A percentile compares a stretch with the other conserved stretches of the same genome.
Evolutionary conservation across 768 basidiomycete genomes (phyloP).

Genomic region (Cantharellus cinnabarinus): DNA sequence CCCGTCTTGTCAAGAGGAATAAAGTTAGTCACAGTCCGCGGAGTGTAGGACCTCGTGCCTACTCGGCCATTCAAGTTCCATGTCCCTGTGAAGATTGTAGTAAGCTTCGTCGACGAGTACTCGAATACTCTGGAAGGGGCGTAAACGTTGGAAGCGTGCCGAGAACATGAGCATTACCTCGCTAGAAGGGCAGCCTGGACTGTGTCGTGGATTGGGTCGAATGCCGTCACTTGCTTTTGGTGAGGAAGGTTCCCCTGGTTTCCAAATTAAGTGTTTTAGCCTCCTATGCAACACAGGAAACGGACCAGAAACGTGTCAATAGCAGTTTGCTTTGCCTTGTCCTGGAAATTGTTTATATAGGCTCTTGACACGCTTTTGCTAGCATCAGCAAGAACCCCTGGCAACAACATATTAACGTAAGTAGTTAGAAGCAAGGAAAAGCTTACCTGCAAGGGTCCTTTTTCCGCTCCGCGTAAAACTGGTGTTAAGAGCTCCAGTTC

Average conservation of each 20-base stretch:
- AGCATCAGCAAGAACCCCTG: slow-evolving; percentile 83
- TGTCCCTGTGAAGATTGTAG: slow-evolving; percentile 68
- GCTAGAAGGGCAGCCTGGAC: slow-evolving; percentile 50
- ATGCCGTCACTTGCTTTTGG: slow-evolving; percentile 75
- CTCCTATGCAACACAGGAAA: slow-evolving; percentile 4
- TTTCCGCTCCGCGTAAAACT: slow-evolving; percentile 91
- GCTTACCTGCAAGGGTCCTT: slow-evolving; percentile 64
- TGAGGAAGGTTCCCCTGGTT: slow-evolving; percentile 79
- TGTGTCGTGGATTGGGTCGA: slow-evolving; percentile 83
- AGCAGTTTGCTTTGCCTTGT: slow-evolving; percentile 79
- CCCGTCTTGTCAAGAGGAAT: slow-evolving; percentile 28
- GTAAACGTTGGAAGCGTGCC: background rate
- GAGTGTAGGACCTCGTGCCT: slow-evolving; percentile 10
- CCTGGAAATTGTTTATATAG: slow-evolving; percentile 96
- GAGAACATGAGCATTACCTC: slow-evolving; percentile 26
- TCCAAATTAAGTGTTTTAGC: background rate
- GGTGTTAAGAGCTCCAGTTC: slow-evolving; percentile 62
- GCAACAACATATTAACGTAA: background rate
- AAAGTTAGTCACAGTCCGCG: background rate
- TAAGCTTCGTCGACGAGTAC: slow-evolving; percentile 59
- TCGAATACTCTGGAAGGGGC: slow-evolving; percentile 37
- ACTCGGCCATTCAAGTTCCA: slow-evolving; percentile 94
- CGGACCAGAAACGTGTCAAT: slow-evolving; percentile 89
- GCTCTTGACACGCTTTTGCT: slow-evolving; percentile 91
- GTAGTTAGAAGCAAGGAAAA: background rate